Evolutionary conservation across 176 grass and related monocot genomes (phyloP).

Genomic region (Thalia dealbata): DNA sequence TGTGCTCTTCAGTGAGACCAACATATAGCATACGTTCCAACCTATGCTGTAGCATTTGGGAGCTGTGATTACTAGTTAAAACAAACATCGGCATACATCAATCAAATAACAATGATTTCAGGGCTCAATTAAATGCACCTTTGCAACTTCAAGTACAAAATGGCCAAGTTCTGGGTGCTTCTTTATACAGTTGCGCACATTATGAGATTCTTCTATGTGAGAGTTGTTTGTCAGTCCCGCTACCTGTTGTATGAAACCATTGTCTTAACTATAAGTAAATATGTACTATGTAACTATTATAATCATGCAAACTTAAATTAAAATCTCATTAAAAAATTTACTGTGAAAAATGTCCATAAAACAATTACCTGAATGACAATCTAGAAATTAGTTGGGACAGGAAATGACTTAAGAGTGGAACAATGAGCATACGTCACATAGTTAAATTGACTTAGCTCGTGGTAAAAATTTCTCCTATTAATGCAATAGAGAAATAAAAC

Average conservation of each 20-base stretch:
- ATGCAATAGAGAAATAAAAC: no score
- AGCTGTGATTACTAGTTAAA: not conserved
- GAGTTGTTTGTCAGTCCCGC: slow-evolving; percentile 94
- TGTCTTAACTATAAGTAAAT: not conserved
- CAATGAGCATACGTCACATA: not conserved
- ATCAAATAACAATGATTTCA: not conserved
- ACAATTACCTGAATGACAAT: not conserved
- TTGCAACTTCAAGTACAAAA: slow-evolving; percentile 81
- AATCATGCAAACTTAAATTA: not conserved
- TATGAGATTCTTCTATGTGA: slow-evolving; percentile 47
- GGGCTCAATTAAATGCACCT: slow-evolving; percentile 37
- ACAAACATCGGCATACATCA: not conserved
- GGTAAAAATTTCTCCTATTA: no score
- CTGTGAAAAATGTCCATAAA: not conserved
- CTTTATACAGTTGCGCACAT: slow-evolving; percentile 72
- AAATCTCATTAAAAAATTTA: not conserved
- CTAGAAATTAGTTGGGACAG: not conserved
- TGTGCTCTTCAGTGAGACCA: slow-evolving; percentile 81
- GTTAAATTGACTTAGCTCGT: not conserved
- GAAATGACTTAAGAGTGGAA: not conserved
- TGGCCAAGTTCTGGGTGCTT: slow-evolving; percentile 65
- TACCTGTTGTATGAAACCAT: slow-evolving; percentile 31
- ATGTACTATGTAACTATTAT: not conserved
- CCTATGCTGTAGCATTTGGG: slow-evolving; percentile 49
- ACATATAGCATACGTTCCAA: slow-evolving; percentile 89